Evolutionary conservation across 208 protist genomes (phyloP).

Genomic region (Trypanosoma congolense): DNA sequence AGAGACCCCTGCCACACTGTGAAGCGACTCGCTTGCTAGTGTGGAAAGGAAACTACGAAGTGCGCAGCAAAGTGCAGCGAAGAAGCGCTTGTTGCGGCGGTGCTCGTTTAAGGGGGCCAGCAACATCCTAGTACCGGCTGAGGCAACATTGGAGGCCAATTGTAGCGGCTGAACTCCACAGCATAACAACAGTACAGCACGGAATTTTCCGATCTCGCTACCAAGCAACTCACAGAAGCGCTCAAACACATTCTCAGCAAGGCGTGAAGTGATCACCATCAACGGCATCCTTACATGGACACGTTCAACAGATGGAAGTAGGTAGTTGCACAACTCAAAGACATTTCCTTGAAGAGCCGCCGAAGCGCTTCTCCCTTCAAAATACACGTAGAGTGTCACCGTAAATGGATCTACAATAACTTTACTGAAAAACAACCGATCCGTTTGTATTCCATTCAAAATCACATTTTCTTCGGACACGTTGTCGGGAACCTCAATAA

Average conservation of each 20-base stretch:
- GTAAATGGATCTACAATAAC: slow-evolving; percentile 44
- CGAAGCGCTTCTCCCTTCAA: slow-evolving; percentile 23
- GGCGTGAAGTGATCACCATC: slow-evolving; percentile 17
- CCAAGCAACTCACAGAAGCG: slow-evolving; percentile 8
- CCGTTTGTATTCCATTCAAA: neutral
- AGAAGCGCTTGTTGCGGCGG: slow-evolving; percentile 24
- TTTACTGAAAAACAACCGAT: slow-evolving; percentile 48
- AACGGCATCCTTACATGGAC: slow-evolving; percentile 12
- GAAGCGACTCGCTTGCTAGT: slow-evolving; percentile 13
- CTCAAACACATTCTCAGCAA: slow-evolving; percentile 6
- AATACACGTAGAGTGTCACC: slow-evolving; percentile 49
- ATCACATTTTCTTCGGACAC: slow-evolving; percentile 6
- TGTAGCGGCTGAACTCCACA: slow-evolving; percentile 53
- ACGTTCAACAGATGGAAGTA: slow-evolving; percentile 22
- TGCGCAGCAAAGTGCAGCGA: slow-evolving; percentile 19
- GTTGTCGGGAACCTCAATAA: slow-evolving; percentile 21
- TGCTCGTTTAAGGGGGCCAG: slow-evolving; percentile 45
- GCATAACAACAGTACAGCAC: slow-evolving; percentile 24
- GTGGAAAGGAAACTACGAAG: slow-evolving; percentile 18
- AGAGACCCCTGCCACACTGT: slow-evolving; percentile 5
- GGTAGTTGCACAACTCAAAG: slow-evolving; percentile 24
- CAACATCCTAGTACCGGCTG: slow-evolving; percentile 36
- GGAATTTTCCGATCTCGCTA: slow-evolving; percentile 14
- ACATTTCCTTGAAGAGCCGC: slow-evolving; percentile 6
- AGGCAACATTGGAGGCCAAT: slow-evolving; percentile 37